phyloP scores from a whole-genome alignment of 345 rosid genomes.

The Melastoma malabathricum region DNA sequence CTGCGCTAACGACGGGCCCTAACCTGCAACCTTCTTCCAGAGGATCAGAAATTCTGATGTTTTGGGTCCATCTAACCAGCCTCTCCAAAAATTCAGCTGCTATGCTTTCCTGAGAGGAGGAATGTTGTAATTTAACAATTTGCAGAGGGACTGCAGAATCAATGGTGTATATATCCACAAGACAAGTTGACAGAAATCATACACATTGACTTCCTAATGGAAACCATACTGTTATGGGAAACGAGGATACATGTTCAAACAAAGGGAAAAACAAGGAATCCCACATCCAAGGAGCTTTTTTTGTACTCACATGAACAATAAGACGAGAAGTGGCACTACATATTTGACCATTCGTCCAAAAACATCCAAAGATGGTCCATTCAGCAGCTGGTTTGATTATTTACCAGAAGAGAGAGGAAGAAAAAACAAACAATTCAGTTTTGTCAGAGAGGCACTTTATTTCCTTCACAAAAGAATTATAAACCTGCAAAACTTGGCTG shows the following conservation, averaged over 20 bases:
- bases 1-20: conserved; percentile 77
- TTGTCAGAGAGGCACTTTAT: not conserved
- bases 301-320: conserved; percentile 60
- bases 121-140: not conserved
- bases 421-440: not conserved
- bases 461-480: not conserved
- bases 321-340: conserved; percentile 98
- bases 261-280: not conserved
- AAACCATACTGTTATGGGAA: too few species aligned
- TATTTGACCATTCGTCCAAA: conserved; percentile 96
- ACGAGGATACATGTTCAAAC: too few species aligned
- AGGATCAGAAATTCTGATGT: conserved; percentile 83
- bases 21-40: conserved; percentile 86
- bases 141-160: not conserved
- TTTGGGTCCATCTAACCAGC: conserved; percentile 67
- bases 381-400: conserved; percentile 52
- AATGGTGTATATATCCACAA: too few species aligned
- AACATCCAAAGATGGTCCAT: conserved; percentile 82
- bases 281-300: too few species aligned
- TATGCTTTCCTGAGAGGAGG: conserved; percentile 44
- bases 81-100: conserved; percentile 55
- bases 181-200: too few species aligned
- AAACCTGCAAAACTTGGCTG: not conserved
- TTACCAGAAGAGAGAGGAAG: not conserved
- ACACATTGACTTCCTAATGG: too few species aligned